Base-by-base conservation (phyloP, 768 basidiomycete species). In the Kwoniella pini region DNA sequence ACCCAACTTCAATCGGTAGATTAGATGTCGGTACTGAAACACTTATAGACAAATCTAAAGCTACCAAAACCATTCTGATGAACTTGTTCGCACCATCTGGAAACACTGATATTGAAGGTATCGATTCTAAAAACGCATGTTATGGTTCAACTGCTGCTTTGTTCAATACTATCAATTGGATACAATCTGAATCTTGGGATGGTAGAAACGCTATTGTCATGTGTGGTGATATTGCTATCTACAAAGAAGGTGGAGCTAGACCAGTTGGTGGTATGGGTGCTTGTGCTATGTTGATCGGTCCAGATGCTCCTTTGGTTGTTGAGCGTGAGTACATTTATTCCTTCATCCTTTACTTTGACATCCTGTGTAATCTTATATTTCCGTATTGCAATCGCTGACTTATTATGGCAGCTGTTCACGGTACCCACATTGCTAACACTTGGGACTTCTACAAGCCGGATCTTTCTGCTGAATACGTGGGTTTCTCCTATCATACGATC, bases 401-500 rank as follows among this genome's bases (percentile, higher is more conserved):
- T n/a, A n/a, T n/a, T n/a, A n/a, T n/a, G n/a, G n/a, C n/a, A 98
- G 95, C 95, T 69, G 84, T 92, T 67, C 96, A 97, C 80, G 95
- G 94, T 24, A 91, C 87, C 51, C 90, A 93, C 82, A 97, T 98
- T 89, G 88, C 88, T 63, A 95, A 99, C 82, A 91, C 88, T 0
- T 97, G 95, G 80, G 96, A 99, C 81, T 98, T 97, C 80, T 99
- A 96, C 87, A 99, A 99, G 83, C 96, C 96, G 48, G 87, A 91
- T 70, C 86, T 98, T 21, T 63, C 74, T 33, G 71, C 73, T 33
- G 79, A 79, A 77, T 79, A 79, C 72, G 77, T 79, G 63, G 65
- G 77, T 70, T n/a, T n/a, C n/a, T n/a, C n/a, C n/a, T n/a, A n/a
- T n/a, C n/a, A n/a, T n/a, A n/a, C n/a, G n/a, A n/a, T n/a, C n/a